Conservation (phyloP, 257 asterid genomes). For the Eustoma russellianum region DNA sequence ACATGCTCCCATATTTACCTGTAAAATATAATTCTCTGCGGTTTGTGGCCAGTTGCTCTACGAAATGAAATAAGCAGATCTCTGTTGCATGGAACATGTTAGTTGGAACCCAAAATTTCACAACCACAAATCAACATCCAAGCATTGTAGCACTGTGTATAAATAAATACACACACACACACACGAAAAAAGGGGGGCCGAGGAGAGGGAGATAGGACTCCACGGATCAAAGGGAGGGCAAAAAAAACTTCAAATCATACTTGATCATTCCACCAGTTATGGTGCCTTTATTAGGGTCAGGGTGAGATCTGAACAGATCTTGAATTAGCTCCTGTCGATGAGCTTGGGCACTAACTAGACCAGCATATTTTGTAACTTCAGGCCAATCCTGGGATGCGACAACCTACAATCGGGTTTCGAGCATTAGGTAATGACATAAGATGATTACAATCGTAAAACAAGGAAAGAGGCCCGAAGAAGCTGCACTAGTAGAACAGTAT, state of each 20-base stretch:
- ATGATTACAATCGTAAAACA: too few relatives aligned
- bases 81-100: slow-evolving; percentile 24
- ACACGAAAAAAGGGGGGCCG: not conserved
- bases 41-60: slow-evolving; percentile 78
- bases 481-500: not conserved
- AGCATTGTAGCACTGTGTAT: not conserved
- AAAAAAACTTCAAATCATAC: slow-evolving; percentile 23
- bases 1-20: slow-evolving; percentile 29
- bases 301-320: slow-evolving; percentile 80
- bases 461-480: not conserved
- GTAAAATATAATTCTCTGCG: slow-evolving; percentile 81
- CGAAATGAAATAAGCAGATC: slow-evolving; percentile 87
- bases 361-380: slow-evolving; percentile 86
- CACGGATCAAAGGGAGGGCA: too few relatives aligned
- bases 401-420: slow-evolving; percentile 40
- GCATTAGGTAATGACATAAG: not conserved
- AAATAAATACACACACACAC: not conserved
- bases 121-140: not conserved
- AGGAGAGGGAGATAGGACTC: not conserved
- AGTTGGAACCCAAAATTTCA: not conserved
- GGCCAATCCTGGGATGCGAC: slow-evolving; percentile 99
- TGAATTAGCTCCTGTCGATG: slow-evolving; percentile 93
- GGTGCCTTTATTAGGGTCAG: slow-evolving; percentile 71
- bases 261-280: slow-evolving; percentile 93
- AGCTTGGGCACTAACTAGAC: slow-evolving; percentile 93